Evolutionary conservation across 2,329 filamentous ascomycete genomes (phyloP), one percentile per base, ranked within the genome.

Genomic region (Ophiostoma ulmi): DNA sequence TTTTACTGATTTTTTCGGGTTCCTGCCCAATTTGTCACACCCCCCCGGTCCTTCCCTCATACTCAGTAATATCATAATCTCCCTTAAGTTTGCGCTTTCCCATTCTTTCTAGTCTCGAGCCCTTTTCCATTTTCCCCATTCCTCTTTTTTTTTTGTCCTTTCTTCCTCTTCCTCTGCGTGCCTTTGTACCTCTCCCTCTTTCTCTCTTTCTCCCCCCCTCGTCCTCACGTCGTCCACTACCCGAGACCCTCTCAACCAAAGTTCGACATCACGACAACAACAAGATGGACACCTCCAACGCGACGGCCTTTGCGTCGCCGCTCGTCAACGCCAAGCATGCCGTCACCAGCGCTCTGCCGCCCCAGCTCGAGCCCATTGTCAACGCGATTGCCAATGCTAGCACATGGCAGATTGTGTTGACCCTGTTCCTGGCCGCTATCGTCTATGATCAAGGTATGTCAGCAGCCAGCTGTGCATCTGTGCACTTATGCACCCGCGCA

Each of bases 361-460:
- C 85, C 63, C 85, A 87, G 74, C 77, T 90, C 73, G 83, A 86
- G 75, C 80, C 81, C 83, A 76, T 84, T 80, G 77, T 89, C 80
- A 83, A 86, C 77, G 76, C 80, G 80, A 76, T 88, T 75, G 83
- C 87, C 75, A 86, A 86, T 72, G 82, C 87, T 71, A 88, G 86
- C 76, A 79, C 80, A 39, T 83, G 86, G 80, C 89, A 90, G 73
- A 83, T 93, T 74, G 75, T 91, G 44, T 78, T 94, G 74, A 92
- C 92, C 20, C 73, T 95, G 68, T 78, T 97, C 71, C 83, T 90
- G 44, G 77, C 91, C 10, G 87, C 90, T 70, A 87, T 97, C 71
- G 86, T 89, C 73, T 98, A 97, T 80, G 94, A 98, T 81, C 94
- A 98, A 83, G 84, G 94, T 97, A 84, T 80, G 73, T 70, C 1